These are phyloP conservation scores for Pelargonium nanum DNA, from an alignment of 345 rosid species.

Conservation along the genomic window DNA sequence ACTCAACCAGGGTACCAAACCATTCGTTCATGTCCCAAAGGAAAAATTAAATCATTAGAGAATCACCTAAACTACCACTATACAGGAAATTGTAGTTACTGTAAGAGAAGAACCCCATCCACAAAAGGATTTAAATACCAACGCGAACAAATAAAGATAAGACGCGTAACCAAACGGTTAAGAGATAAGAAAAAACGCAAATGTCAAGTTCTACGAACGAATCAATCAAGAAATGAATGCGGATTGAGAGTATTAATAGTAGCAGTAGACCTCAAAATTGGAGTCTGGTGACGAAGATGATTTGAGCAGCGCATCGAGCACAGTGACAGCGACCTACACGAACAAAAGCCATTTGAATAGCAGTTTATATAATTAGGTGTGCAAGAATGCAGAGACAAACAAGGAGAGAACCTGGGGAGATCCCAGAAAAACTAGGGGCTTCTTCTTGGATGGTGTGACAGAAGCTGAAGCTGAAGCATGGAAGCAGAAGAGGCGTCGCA, in stretches of 20 bases:
- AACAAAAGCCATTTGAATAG: neutral
- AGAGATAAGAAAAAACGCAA: neutral
- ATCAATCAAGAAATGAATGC: neutral
- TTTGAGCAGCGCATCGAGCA: constrained; percentile 68
- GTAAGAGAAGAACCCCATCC: too few relatives aligned
- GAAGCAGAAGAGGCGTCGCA: constrained; percentile 69
- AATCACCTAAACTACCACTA: too few relatives aligned
- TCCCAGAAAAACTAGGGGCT: constrained; percentile 75
- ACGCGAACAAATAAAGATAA: too few relatives aligned
- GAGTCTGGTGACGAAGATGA: constrained; percentile 58
- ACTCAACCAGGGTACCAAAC: too few relatives aligned
- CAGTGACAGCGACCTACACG: constrained; percentile 59
- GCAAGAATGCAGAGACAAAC: neutral
- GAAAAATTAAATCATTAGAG: too few relatives aligned
- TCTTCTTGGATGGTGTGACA: constrained; percentile 40
- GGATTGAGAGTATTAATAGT: neutral
- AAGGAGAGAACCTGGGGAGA: constrained; percentile 62
- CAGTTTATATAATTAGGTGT: too few relatives aligned
- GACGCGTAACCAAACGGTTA: too few relatives aligned
- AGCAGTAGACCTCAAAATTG: constrained; percentile 46
- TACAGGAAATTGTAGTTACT: too few relatives aligned
- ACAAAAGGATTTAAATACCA: too few relatives aligned
- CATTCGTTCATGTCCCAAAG: too few relatives aligned
- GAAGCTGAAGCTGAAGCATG: constrained; percentile 21
- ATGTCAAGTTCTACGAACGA: neutral